Conservation (phyloP, 176 grass and related monocot genomes). For the Eragrostis nindensis region DNA sequence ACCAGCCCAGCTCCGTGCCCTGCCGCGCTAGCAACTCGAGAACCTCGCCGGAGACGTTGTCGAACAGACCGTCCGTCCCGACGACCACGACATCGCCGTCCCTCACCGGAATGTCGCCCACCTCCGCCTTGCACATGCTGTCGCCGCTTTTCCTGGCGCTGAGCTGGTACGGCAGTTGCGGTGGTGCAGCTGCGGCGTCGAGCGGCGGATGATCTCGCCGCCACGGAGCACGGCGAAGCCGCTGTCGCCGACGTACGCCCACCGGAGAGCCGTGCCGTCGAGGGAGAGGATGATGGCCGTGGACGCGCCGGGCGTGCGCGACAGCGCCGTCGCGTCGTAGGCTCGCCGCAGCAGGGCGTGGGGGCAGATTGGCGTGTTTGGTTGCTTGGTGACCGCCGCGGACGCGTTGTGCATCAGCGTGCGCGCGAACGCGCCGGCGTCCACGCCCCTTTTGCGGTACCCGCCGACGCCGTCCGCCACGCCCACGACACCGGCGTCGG, state of each 20-base stretch:
- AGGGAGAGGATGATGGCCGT: constrained; percentile 40
- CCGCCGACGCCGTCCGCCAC: constrained; percentile 51
- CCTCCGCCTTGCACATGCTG: too few relatives aligned
- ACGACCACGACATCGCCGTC: too few relatives aligned
- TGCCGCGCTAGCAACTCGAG: too few relatives aligned
- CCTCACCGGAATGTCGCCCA: too few relatives aligned
- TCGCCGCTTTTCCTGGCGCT: too few relatives aligned
- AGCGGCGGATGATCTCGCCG: constrained; percentile 4
- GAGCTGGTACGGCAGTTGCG: constrained; percentile 15
- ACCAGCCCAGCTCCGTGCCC: too few relatives aligned
- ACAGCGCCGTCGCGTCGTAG: neutral
- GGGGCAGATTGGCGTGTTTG: neutral
- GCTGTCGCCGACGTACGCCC: constrained; percentile 48
- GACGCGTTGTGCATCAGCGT: neutral
- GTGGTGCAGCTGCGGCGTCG: neutral
- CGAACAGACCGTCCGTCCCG: too few relatives aligned
- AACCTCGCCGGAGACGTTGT: too few relatives aligned
- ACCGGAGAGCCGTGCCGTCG: neutral
- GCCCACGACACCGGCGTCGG: constrained; percentile 2
- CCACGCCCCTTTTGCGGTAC: neutral
- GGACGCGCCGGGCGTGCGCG: constrained; percentile 16
- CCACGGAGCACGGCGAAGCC: constrained; percentile 24
- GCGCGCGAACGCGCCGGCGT: constrained; percentile 35
- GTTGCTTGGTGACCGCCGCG: neutral
- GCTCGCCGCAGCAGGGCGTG: neutral